Base-by-base conservation (phyloP, 108 stramenopile genomes). In the Cyclostephanos tholiformis region DNA sequence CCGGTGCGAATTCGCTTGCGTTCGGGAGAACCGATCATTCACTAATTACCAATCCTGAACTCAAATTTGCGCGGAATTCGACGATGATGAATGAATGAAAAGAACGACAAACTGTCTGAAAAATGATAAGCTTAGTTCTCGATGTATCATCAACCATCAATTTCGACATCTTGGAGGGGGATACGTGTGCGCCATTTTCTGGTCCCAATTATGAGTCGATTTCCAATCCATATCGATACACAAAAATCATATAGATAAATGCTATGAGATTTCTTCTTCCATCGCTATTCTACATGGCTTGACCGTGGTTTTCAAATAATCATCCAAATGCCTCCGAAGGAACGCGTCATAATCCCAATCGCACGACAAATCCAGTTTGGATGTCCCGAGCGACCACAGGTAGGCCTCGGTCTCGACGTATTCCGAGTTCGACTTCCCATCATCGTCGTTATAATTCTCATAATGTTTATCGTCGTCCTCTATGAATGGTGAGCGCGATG, bases 311-410 rank as follows among this genome's bases (percentile, higher is more conserved):
- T 74, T 63, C 25, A 91, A 65, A 75, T 84, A 91, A 64, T 69
- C 81, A 6, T 78, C 79, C 56, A 89, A 65, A 69, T 85, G 52
- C 2, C 82, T 46, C 44, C 65, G 32, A 22, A 55, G 39, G 79
- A 91, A 91, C 4, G 17, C 49, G 10, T 80, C 74, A 53, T 66
- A 87, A 64, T 67, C 62, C 90, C 90, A 91, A 22, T 75, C 67
- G 39, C 58, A 14, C 14, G 68, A 65, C 46, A 76, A 22, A 48
- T 87, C 84, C 1, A 90, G 74, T 50, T 72, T 63, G 10, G 51
- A n/a, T 19, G 55, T 25, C 22, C 68, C 71, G 22, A 56, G 69
- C 43, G 71, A 68, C 87, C 87, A 91, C 17, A 88, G 60, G 30
- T 91, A 91, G 22, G 76, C 70, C 38, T 87, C 52, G 11, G 88